A percentile compares a stretch with the other conserved stretches of the same genome.
Conservation (phyloP, 2,329 filamentous ascomycete species). For the Juglanconis juglandina region DNA sequence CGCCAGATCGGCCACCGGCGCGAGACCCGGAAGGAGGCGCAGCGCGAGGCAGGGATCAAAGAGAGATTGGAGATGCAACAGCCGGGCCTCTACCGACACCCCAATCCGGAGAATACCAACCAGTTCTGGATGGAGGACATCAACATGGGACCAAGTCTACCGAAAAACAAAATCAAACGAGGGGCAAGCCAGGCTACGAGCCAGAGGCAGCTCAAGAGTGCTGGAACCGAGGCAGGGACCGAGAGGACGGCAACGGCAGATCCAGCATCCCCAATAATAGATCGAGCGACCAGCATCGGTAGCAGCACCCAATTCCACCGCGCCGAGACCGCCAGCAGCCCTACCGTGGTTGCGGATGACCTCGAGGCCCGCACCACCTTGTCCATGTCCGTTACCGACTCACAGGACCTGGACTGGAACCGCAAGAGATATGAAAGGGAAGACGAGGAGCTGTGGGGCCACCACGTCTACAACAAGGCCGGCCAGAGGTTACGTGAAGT, state of each 20-base stretch:
- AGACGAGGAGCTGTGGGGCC: slow-evolving; percentile 82
- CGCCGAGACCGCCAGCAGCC: slow-evolving; percentile 36
- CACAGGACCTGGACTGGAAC: slow-evolving; percentile 61
- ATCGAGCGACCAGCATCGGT: slow-evolving; percentile 21
- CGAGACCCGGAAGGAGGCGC: slow-evolving; percentile 68
- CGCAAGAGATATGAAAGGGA: slow-evolving; percentile 77
- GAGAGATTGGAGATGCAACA: slow-evolving; percentile 64
- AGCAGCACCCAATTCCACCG: slow-evolving; percentile 31
- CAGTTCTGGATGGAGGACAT: slow-evolving; percentile 89
- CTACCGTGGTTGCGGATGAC: slow-evolving; percentile 47
- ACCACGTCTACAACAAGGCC: slow-evolving; percentile 45
- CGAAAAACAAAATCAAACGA: slow-evolving; percentile 45
- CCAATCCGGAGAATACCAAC: slow-evolving; percentile 80
- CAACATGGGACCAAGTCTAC: slow-evolving; percentile 70
- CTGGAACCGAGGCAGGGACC: slow-evolving; percentile 44
- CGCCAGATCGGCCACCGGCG: slow-evolving; percentile 66
- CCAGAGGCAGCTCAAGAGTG: slow-evolving; percentile 57
- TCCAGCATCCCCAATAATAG: slow-evolving; percentile 38
- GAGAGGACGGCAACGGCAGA: slow-evolving; percentile 27
- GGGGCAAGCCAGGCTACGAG: slow-evolving; percentile 53
- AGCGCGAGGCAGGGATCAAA: slow-evolving; percentile 64
- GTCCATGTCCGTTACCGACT: slow-evolving; percentile 32
- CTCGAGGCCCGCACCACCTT: slow-evolving; percentile 35
- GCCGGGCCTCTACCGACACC: slow-evolving; percentile 73
- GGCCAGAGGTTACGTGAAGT: slow-evolving; percentile 57